Evolutionary conservation across 1,284 basidiomycete genomes (phyloP), one percentile per base, ranked within the genome.

Genomic region (Neonothopanus nambi): DNA sequence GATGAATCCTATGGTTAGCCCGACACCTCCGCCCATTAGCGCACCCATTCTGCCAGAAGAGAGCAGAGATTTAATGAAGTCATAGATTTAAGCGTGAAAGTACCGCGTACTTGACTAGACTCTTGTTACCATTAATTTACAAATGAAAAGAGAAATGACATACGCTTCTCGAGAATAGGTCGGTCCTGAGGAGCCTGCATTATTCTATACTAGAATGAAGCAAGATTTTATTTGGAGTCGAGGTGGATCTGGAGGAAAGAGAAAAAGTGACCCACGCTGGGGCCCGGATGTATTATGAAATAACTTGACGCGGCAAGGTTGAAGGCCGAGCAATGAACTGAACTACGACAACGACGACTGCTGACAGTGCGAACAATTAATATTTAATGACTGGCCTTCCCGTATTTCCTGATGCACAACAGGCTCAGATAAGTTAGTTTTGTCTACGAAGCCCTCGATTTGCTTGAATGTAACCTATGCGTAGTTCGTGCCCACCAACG

Each of bases 1-100:
- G 59, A 97, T 87, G 74, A 97, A 96, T n/a, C 94, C 94, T 65
- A 96, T 95, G 35, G 93, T 95, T 46, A 95, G 79, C 26, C 94
- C 94, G 54, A 96, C 94, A 61, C 91, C 91, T 59, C 85, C 88
- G 58, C 93, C 93, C 92, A 95, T 95, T 56, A 93, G 72, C 45
- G 91, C 92, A 63, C 93, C 93, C 93, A 95, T 95, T 74, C 92
- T 94, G 51, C 11, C 57, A 52, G 59, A 48, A 55, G 54, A 46
- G 44, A 48, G 49, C 57, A 53, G 44, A 55, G 28, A 33, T 17
- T 28, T 55, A 58, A 35, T 64, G 52, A 58, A 49, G 43, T 43
- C 49, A 18, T 36, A 50, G 18, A 55, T 15, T 53, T 37, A 41
- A 39, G 46, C 11, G 18, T 30, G 50, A 40, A 48, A 51, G 48